A percentile compares a stretch with the other conserved stretches of the same genome.
These are phyloP conservation scores for Trichoderma endophyticum DNA, from an alignment of 2,329 filamentous ascomycete species.

Conservation along the genomic window DNA sequence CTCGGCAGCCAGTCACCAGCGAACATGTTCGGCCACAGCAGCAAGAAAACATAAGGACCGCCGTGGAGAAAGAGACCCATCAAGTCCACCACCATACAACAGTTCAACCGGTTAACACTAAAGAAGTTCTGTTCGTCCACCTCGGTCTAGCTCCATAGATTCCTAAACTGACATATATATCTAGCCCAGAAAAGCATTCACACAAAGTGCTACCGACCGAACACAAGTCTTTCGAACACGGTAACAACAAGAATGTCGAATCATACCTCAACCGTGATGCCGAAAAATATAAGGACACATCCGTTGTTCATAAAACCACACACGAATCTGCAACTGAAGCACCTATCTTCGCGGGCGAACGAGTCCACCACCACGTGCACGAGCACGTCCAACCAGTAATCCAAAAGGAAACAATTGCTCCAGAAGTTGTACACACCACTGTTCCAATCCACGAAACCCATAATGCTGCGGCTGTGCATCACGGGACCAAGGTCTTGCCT, in stretches of 20 bases:
- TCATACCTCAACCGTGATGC: constrained; percentile 50
- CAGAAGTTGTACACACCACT: constrained; percentile 67
- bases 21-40: constrained; percentile 58
- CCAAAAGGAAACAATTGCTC: constrained; percentile 66
- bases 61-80: constrained; percentile 65
- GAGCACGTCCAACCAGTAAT: constrained; percentile 70
- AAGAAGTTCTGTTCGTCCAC: constrained; percentile 34
- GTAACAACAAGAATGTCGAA: constrained; percentile 48
- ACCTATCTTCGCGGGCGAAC: constrained; percentile 30
- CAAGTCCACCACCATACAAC: constrained; percentile 71
- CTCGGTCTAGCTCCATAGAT: neutral
- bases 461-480: constrained; percentile 63
- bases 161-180: neutral
- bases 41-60: constrained; percentile 60
- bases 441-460: constrained; percentile 70
- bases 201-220: constrained; percentile 58
- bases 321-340: constrained; percentile 26
- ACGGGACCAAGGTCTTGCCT: constrained; percentile 61
- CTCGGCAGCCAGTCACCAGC: constrained; percentile 57
- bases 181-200: constrained; percentile 58
- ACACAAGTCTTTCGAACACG: constrained; percentile 60
- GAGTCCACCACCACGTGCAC: constrained; percentile 50
- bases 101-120: constrained; percentile 56
- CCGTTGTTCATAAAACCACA: constrained; percentile 30
- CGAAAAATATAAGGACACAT: constrained; percentile 30